Evolutionary conservation across 805 yeast species (phyloP).

Genomic region (Metschnikowia santaceciliae): DNA sequence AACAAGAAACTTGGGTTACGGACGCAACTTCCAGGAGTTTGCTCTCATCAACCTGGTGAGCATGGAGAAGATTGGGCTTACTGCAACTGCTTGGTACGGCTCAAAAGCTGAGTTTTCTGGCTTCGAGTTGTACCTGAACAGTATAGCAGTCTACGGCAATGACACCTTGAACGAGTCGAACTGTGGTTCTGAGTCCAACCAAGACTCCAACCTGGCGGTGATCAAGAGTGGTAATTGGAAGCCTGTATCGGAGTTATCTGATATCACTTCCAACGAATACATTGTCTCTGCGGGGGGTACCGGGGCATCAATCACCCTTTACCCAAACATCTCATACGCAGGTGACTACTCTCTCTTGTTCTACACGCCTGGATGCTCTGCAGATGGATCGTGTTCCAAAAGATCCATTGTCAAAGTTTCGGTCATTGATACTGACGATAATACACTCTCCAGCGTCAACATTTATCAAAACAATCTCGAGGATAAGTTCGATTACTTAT

Average conservation of each 20-base stretch:
- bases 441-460: conserved; percentile 36
- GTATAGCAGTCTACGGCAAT: conserved; percentile 67
- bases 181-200: conserved; percentile 41
- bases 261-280: conserved; percentile 28
- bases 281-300: conserved; percentile 28
- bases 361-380: conserved; percentile 83
- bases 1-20: conserved; percentile 39
- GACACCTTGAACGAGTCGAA: conserved; percentile 63
- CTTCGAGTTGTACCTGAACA: conserved; percentile 61
- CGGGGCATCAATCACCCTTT: conserved; percentile 41
- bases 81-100: conserved; percentile 68
- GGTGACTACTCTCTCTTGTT: conserved; percentile 73
- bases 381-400: conserved; percentile 59
- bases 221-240: conserved; percentile 28
- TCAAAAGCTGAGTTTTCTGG: conserved; percentile 65
- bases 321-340: conserved; percentile 64
- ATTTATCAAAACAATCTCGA: conserved; percentile 79
- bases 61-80: conserved; percentile 58
- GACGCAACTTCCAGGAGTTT: conserved; percentile 69
- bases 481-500: conserved; percentile 77
- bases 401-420: conserved; percentile 82
- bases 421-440: conserved; percentile 47
- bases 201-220: conserved; percentile 24
- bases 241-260: conserved; percentile 22
- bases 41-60: conserved; percentile 67